Evolutionary conservation across 106 monocot genomes (phyloP).

Genomic region (Dendrobium chrysotoxum): DNA sequence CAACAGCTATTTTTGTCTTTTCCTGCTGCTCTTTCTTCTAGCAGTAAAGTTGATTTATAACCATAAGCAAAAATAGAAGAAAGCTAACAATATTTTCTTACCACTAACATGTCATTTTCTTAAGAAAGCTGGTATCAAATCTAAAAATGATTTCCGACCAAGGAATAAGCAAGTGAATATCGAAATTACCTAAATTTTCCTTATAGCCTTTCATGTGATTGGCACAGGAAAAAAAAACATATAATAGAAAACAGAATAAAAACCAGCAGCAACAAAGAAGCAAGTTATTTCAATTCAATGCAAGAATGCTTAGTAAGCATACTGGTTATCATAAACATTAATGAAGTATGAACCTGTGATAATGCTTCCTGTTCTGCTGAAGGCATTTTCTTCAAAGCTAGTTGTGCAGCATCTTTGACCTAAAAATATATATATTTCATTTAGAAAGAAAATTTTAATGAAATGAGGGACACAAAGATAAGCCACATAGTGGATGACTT

Average conservation of each 20-base stretch:
- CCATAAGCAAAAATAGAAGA: background rate
- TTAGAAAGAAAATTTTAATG: background rate
- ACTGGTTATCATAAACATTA: background rate
- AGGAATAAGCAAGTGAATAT: background rate
- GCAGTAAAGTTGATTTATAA: background rate
- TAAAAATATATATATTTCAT: constrained; percentile 16
- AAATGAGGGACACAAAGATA: background rate
- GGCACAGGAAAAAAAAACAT: background rate
- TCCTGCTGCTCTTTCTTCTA: background rate
- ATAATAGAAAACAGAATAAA: background rate
- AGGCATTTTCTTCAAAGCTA: constrained; percentile 96
- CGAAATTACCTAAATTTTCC: background rate
- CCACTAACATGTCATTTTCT: background rate
- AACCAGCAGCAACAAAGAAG: background rate
- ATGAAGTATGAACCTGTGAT: constrained; percentile 48
- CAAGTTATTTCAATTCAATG: background rate
- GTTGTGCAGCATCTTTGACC: constrained; percentile 90
- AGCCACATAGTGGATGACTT: constrained; percentile 7
- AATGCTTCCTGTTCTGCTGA: constrained; percentile 94
- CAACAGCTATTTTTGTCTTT: background rate
- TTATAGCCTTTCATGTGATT: background rate
- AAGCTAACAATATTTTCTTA: background rate
- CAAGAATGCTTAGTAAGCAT: background rate
- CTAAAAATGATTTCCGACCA: background rate
- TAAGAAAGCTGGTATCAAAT: background rate